Percentiles rank a stretch among this genome's conserved stretches.
These are phyloP conservation scores for Pythium monospermum DNA, from an alignment of 352 stramenopile species.

Conservation along the genomic window DNA sequence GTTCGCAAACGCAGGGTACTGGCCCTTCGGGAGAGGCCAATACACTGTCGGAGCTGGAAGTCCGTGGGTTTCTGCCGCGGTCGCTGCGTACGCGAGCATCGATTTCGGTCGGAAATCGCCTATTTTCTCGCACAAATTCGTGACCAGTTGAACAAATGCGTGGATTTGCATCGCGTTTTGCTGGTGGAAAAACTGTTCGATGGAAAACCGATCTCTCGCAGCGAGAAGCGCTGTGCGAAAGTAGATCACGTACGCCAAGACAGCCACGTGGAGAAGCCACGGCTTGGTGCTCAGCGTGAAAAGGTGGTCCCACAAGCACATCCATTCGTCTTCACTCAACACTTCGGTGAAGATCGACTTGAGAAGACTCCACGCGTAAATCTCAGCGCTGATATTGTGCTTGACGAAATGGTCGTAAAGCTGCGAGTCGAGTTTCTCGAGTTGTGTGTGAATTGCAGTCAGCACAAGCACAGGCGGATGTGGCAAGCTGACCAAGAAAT, in stretches of 20 bases:
- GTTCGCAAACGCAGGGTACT: slow-evolving; percentile 77
- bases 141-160: slow-evolving; percentile 60
- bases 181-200: slow-evolving; percentile 84
- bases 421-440: slow-evolving; percentile 63
- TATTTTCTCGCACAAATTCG: slow-evolving; percentile 43
- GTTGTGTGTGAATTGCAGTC: slow-evolving; percentile 54
- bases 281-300: slow-evolving; percentile 69
- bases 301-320: slow-evolving; percentile 86
- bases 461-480: slow-evolving; percentile 77
- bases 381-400: slow-evolving; percentile 49
- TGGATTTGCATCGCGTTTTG: slow-evolving; percentile 79
- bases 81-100: not conserved
- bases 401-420: slow-evolving; percentile 76
- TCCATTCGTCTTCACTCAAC: slow-evolving; percentile 82
- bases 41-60: slow-evolving; percentile 4
- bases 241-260: slow-evolving; percentile 70
- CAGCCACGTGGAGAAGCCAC: slow-evolving; percentile 51
- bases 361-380: slow-evolving; percentile 84
- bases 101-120: slow-evolving; percentile 8
- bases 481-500: slow-evolving; percentile 80
- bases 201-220: slow-evolving; percentile 45
- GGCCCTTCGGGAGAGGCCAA: slow-evolving; percentile 60
- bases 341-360: slow-evolving; percentile 88
- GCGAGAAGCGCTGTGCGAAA: slow-evolving; percentile 59
- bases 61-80: not conserved